phyloP scores from a whole-genome alignment of 208 protist species.

The Crithidia acanthocephali region DNA sequence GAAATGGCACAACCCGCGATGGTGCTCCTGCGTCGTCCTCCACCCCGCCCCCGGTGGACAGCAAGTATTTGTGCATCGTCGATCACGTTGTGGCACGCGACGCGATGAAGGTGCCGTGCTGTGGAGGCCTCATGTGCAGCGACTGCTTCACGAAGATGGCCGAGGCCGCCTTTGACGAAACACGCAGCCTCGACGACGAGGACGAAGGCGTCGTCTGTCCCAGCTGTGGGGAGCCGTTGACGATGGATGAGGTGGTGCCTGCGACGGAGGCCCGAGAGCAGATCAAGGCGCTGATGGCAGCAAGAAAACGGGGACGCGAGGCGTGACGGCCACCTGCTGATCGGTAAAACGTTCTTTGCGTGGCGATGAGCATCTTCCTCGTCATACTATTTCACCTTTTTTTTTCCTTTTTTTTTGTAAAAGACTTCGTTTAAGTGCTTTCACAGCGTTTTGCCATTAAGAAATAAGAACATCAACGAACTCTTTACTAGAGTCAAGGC shows the following conservation, averaged over 20 bases:
- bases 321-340: not conserved
- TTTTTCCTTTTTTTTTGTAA: no score
- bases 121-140: constrained; percentile 58
- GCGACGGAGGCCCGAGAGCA: constrained; percentile 57
- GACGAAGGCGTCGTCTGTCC: constrained; percentile 61
- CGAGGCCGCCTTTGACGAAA: constrained; percentile 53
- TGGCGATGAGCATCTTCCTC: no score
- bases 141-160: constrained; percentile 67
- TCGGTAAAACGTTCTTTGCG: not conserved
- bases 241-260: constrained; percentile 67
- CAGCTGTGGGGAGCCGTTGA: constrained; percentile 65
- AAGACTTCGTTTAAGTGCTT: no score
- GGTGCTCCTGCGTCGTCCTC: not conserved
- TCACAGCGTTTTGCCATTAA: no score
- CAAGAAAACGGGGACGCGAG: constrained; percentile 34
- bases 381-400: no score
- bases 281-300: constrained; percentile 40
- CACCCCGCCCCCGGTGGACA: not conserved
- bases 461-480: no score
- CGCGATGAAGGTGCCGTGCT: constrained; percentile 80
- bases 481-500: no score
- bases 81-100: constrained; percentile 60
- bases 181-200: constrained; percentile 31
- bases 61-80: constrained; percentile 44
- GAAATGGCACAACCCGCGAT: not conserved